A percentile compares a stretch with the other conserved stretches of the same genome.
Evolutionary conservation across 2,329 filamentous ascomycete genomes (phyloP).

Genomic region (Colletotrichum navitas): DNA sequence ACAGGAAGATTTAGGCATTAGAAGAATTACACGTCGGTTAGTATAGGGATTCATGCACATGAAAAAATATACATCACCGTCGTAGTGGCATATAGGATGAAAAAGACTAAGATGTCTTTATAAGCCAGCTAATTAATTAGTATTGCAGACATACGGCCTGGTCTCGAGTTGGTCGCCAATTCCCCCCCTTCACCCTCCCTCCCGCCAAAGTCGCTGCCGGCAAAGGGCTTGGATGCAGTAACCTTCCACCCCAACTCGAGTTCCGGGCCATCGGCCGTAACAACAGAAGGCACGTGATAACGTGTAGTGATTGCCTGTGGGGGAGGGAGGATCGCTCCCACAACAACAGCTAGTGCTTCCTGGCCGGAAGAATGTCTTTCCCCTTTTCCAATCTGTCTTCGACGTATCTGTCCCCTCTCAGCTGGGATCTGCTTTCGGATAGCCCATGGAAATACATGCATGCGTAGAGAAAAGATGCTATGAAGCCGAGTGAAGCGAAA

Average conservation of each 20-base stretch:
- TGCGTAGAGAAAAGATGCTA: conserved; percentile 13
- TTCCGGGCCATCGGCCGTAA: neutral
- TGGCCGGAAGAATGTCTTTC: neutral
- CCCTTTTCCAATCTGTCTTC: neutral
- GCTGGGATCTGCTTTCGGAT: neutral
- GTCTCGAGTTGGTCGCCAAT: neutral
- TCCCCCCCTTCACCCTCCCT: neutral
- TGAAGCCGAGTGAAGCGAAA: conserved; percentile 1
- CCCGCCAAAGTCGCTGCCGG: neutral
- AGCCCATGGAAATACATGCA: neutral
- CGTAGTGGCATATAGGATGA: neutral
- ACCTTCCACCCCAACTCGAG: neutral
- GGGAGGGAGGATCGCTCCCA: neutral
- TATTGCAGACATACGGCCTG: conserved; percentile 28
- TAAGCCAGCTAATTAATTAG: conserved; percentile 26
- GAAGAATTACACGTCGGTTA: neutral
- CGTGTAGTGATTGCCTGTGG: neutral
- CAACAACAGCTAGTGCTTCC: neutral
- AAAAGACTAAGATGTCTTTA: neutral
- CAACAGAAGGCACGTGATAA: neutral
- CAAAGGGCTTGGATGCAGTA: neutral
- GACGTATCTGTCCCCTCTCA: neutral
- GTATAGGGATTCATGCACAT: too few species aligned
- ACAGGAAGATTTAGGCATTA: neutral
- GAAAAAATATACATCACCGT: neutral